These are phyloP conservation scores for Metschnikowia colocasiae DNA, from an alignment of 805 yeast genomes.

Conservation along the genomic window DNA sequence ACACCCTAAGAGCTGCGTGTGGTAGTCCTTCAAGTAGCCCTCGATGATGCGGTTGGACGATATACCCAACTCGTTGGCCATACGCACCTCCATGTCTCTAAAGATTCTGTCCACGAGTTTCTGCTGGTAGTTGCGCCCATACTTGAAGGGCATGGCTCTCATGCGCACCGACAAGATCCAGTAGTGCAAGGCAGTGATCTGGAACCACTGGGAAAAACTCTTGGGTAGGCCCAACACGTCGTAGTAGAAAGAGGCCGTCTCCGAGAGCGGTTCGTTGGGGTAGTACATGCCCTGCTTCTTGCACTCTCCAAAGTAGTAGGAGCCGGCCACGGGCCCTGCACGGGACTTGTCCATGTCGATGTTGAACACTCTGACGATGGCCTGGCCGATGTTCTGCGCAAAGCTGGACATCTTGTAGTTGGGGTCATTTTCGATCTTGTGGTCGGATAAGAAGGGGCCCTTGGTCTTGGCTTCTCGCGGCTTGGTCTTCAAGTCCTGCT, in stretches of 20 bases:
- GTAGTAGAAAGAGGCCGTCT: slow-evolving; percentile 79
- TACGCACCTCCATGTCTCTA: slow-evolving; percentile 81
- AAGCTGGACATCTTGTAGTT: slow-evolving; percentile 33
- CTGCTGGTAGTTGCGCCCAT: slow-evolving; percentile 88
- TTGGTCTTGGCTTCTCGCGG: slow-evolving; percentile 37
- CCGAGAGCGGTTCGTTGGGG: slow-evolving; percentile 67
- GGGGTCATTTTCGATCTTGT: slow-evolving; percentile 36
- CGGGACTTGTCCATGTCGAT: slow-evolving; percentile 90
- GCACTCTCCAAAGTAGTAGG: slow-evolving; percentile 80
- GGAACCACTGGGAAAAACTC: slow-evolving; percentile 95
- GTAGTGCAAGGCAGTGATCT: slow-evolving; percentile 81
- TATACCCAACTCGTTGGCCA: slow-evolving; percentile 83
- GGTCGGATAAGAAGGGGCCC: slow-evolving; percentile 38
- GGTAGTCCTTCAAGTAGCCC: slow-evolving; percentile 83
- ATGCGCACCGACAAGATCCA: slow-evolving; percentile 94
- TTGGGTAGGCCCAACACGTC: slow-evolving; percentile 76
- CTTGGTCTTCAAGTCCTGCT: slow-evolving; percentile 29
- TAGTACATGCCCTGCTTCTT: slow-evolving; percentile 78
- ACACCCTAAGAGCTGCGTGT: slow-evolving; percentile 84
- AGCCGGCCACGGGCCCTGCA: slow-evolving; percentile 93
- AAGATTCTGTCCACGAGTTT: slow-evolving; percentile 85
- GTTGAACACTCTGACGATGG: slow-evolving; percentile 55
- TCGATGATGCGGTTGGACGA: slow-evolving; percentile 77
- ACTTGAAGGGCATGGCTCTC: slow-evolving; percentile 92
- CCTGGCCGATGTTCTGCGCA: slow-evolving; percentile 56